Conservation (phyloP, 169 alveolate genomes). For the Plasmodium cynomolgi region DNA sequence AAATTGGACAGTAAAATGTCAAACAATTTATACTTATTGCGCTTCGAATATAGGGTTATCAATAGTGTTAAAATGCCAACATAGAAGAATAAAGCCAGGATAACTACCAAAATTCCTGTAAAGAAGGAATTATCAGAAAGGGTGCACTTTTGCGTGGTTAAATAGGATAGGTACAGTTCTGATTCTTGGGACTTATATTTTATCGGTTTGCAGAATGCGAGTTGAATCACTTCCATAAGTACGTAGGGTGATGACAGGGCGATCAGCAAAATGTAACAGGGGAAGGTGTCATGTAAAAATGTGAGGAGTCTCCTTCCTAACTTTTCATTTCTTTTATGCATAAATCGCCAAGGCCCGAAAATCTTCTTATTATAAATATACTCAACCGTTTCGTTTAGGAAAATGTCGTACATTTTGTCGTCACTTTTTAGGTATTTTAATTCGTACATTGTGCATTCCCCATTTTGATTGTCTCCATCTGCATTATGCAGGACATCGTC, state of each 20-base stretch:
- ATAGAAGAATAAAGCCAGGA: slow-evolving; percentile 6
- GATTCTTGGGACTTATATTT: slow-evolving; percentile 39
- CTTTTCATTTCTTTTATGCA: slow-evolving; percentile 45
- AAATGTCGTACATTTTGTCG: slow-evolving; percentile 14
- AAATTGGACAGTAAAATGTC: slow-evolving; percentile 29
- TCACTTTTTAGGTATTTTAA: slow-evolving; percentile 27
- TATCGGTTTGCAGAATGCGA: slow-evolving; percentile 46
- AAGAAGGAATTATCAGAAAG: slow-evolving; percentile 22
- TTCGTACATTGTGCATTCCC: slow-evolving; percentile 5
- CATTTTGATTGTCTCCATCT: not conserved
- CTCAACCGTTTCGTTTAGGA: slow-evolving; percentile 62
- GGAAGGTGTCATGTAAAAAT: slow-evolving; percentile 59
- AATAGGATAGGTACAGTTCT: slow-evolving; percentile 64
- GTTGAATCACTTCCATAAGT: slow-evolving; percentile 50
- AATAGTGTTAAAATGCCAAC: slow-evolving; percentile 4
- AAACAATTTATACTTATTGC: slow-evolving; percentile 19
- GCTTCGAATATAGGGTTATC: slow-evolving; percentile 24
- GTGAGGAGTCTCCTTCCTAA: slow-evolving; percentile 7
- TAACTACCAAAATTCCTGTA: slow-evolving; percentile 7
- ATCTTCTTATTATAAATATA: slow-evolving; percentile 56
- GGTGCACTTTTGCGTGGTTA: slow-evolving; percentile 66
- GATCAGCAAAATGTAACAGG: slow-evolving; percentile 51
- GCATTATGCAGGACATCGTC: not conserved
- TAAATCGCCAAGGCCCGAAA: slow-evolving; percentile 73
- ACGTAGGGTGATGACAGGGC: slow-evolving; percentile 42